These are phyloP conservation scores for Artomyces pyxidatus DNA, from an alignment of 768 basidiomycete species.

Conservation along the genomic window DNA sequence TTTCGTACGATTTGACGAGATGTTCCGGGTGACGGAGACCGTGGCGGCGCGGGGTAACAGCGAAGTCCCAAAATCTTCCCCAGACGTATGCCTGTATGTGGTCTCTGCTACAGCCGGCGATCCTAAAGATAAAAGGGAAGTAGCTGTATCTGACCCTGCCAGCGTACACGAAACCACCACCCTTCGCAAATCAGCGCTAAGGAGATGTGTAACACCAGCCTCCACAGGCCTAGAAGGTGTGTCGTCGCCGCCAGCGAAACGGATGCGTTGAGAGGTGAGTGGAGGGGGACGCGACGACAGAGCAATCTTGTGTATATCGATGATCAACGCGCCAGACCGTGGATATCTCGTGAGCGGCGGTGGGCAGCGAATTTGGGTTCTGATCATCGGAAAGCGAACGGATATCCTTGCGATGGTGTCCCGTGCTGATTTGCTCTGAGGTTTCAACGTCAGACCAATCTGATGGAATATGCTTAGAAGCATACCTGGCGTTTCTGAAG, in stretches of 20 bases:
- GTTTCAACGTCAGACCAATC: no score
- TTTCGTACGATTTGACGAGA: constrained; percentile 3
- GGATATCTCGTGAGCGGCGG: constrained; percentile 37
- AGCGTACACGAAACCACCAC: background rate
- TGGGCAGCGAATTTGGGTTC: constrained; percentile 61
- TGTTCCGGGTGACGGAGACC: background rate
- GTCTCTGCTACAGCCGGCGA: background rate
- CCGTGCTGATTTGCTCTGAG: background rate
- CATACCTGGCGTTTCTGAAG: background rate
- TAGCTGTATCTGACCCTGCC: background rate
- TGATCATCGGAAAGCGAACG: constrained; percentile 46
- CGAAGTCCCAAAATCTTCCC: no score
- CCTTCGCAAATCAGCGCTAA: background rate
- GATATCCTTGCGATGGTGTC: constrained; percentile 17
- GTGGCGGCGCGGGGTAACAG: no score
- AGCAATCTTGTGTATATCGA: constrained; percentile 52
- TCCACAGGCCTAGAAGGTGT: background rate
- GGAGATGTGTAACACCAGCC: background rate
- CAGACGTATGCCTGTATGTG: background rate
- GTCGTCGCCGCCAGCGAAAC: background rate
- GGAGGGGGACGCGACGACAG: constrained; percentile 23
- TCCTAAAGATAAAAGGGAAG: background rate
- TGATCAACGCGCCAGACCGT: constrained; percentile 61
- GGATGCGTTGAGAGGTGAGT: background rate
- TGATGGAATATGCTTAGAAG: no score